A percentile compares a stretch with the other conserved stretches of the same genome.
Conservation (phyloP, 2,329 filamentous ascomycete genomes). For the Sporothrix humicola region DNA sequence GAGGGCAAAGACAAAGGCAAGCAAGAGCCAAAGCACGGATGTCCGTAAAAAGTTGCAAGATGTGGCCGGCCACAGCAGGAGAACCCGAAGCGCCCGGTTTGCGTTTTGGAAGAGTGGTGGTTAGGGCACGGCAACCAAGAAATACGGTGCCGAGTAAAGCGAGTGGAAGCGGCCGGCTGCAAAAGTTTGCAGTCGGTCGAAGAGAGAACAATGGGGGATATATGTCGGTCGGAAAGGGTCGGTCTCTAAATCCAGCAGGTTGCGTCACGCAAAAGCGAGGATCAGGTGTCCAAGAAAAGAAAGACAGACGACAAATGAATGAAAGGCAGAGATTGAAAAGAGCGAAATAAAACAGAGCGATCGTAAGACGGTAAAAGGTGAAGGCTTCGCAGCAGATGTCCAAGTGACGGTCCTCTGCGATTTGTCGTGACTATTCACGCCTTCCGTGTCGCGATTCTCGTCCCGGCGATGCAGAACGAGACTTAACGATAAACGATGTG, state of each 20-base stretch:
- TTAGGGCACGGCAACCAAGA: conserved; percentile 20
- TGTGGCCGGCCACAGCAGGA: conserved; percentile 39
- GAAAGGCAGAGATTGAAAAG: conserved; percentile 22
- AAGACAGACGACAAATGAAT: neutral
- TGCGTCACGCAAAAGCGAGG: neutral
- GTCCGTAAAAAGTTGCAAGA: neutral
- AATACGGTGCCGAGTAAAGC: conserved; percentile 9
- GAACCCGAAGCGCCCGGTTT: neutral
- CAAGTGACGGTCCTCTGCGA: neutral
- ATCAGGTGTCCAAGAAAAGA: neutral
- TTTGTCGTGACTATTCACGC: neutral
- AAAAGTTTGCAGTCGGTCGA: no score
- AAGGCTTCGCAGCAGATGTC: no score
- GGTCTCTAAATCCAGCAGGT: neutral
- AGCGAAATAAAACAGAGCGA: neutral
- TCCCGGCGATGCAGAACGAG: conserved; percentile 14
- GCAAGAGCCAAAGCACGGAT: conserved; percentile 7
- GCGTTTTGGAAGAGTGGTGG: conserved; percentile 27
- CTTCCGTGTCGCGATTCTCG: conserved; percentile 8
- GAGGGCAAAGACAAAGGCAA: neutral
- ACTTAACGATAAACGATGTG: conserved; percentile 13
- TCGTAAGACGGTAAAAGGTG: neutral
- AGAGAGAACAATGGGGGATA: neutral
- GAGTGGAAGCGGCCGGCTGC: neutral
- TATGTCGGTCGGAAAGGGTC: neutral